Percentiles rank a stretch among this genome's conserved stretches.
Evolutionary conservation across 257 asterid species (phyloP).

Genomic region (Handroanthus guayacan): DNA sequence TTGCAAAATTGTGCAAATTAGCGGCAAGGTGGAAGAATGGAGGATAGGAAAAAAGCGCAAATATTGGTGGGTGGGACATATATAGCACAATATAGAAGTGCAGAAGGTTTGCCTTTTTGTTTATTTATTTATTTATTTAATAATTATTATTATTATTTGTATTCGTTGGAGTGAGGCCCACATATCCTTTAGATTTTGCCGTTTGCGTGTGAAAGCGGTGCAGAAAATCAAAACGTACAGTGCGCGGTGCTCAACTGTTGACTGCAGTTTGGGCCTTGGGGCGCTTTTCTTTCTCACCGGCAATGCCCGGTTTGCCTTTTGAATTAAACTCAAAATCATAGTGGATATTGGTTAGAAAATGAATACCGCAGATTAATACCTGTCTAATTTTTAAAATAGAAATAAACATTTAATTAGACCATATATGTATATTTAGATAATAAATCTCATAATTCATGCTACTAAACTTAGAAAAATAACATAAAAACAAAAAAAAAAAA

Average conservation of each 20-base stretch:
- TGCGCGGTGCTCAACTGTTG: conserved; percentile 15
- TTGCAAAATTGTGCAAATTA: conserved; percentile 20
- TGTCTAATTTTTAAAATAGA: not conserved
- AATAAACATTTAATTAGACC: not conserved
- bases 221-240: conserved; percentile 23
- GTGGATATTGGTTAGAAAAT: not conserved
- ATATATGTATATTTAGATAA: no score
- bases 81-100: conserved; percentile 14
- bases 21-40: conserved; percentile 5
- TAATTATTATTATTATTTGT: not conserved
- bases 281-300: conserved; percentile 7
- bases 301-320: conserved; percentile 37
- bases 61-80: conserved; percentile 17
- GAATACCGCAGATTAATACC: not conserved
- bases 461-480: no score
- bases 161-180: conserved; percentile 28
- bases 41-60: not conserved
- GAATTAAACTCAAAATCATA: not conserved
- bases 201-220: conserved; percentile 27
- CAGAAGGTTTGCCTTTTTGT: not conserved
- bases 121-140: no score
- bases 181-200: not conserved
- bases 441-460: not conserved
- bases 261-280: not conserved
- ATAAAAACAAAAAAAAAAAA: no score